Evolutionary conservation across 2,329 filamentous ascomycete species (phyloP), one percentile per base, ranked within the genome.

Genomic region (Neopestalotiopsis rosae): DNA sequence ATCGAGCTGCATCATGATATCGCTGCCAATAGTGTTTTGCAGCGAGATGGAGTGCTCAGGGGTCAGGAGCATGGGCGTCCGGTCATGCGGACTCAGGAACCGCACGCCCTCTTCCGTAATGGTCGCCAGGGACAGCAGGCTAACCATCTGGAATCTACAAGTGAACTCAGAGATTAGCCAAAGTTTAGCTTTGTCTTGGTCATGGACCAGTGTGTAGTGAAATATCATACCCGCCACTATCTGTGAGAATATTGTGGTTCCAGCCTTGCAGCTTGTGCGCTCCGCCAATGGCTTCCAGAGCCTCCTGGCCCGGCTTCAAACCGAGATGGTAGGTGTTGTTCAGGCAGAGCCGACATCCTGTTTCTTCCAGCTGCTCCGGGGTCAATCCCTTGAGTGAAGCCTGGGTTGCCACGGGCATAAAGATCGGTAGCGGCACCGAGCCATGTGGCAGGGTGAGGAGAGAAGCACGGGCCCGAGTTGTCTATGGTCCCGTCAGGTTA

Each of bases 1-100:
- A 84, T 99, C 96, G 4, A 99, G 90, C 82, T 99, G 97, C 97
- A 99, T 99, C 73, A 98, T 98, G 75, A 99, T 98, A 81, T 99
- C 96, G 72, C 94, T 97, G 72, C 96, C 96, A 76, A 99, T 99
- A 67, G 92, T 95, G 81, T 99, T 98, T 79, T 99, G 96, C 3
- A 99, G 87, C 12, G 91, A 92, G 75, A 99, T 98, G 0, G 96
- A 98, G 83, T 98, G 95, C 80, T 99, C 97, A 0, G 96, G 96
- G 0, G 96, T 99, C 61, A 99, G 90, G 12, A 99, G 90, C 96
- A 99, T 98, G 7, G 95, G 95, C 2, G 90, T 91, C 42, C 95
- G 94, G 83, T 98, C 96, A 79, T 99, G 96, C 0, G 96, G 97
- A 74, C 93, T 97, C n/a, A 97, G 87, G 78, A 99, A 99, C 65